These are phyloP conservation scores for Myxozyma vanderwaltii DNA, from an alignment of 805 yeast genomes.

Conservation along the genomic window DNA sequence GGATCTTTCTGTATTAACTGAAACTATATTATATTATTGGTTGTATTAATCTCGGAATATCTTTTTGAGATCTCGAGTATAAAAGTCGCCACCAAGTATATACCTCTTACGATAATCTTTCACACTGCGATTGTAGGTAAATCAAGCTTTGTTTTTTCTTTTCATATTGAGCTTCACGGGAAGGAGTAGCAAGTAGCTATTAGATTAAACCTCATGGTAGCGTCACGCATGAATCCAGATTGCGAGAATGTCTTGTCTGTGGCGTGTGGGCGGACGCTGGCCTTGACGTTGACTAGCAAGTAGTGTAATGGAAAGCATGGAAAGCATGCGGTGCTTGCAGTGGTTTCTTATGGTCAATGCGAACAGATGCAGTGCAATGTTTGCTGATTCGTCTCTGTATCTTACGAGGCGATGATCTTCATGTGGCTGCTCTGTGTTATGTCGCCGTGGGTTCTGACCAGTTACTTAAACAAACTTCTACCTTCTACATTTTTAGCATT, in stretches of 20 bases:
- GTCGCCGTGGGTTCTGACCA: neutral
- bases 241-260: neutral
- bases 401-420: no score
- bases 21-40: no score
- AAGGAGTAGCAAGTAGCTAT: neutral
- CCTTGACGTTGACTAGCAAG: neutral
- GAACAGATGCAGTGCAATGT: neutral
- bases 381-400: neutral
- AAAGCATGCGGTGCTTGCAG: neutral
- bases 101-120: no score
- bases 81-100: neutral
- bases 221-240: neutral
- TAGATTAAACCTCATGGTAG: neutral
- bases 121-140: conserved; percentile 3
- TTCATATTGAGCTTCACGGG: neutral
- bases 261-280: neutral
- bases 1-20: no score
- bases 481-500: neutral
- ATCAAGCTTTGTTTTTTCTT: neutral
- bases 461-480: neutral
- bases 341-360: neutral
- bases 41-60: no score
- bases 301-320: neutral
- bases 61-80: neutral
- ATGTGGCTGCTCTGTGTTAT: no score